A percentile compares a stretch with the other conserved stretches of the same genome.
Evolutionary conservation across 805 yeast species (phyloP).

Genomic region (Brettanomyces nanus): DNA sequence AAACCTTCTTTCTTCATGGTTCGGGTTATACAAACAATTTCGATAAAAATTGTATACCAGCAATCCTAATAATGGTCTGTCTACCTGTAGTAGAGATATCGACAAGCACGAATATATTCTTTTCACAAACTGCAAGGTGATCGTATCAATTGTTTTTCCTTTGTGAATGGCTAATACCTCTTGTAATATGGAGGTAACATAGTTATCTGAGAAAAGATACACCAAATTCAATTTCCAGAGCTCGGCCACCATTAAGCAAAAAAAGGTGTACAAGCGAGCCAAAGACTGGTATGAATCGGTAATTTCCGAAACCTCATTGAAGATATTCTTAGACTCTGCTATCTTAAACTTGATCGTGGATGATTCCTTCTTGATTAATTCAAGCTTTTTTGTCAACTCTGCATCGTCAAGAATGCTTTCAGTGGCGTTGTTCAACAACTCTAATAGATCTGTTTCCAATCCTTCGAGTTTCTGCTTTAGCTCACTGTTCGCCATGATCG

Average conservation of each 20-base stretch:
- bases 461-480: constrained; percentile 44
- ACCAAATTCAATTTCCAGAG: constrained; percentile 37
- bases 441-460: constrained; percentile 53
- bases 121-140: constrained; percentile 34
- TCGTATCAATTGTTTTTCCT: constrained; percentile 19
- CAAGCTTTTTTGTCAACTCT: constrained; percentile 49
- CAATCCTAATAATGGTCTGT: constrained; percentile 37
- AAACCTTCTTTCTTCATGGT: neutral
- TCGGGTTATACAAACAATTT: too few relatives aligned
- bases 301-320: constrained; percentile 43
- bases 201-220: constrained; percentile 52
- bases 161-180: constrained; percentile 13
- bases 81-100: constrained; percentile 36
- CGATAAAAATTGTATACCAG: constrained; percentile 22
- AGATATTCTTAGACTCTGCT: constrained; percentile 43
- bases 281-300: constrained; percentile 42
- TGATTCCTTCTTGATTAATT: constrained; percentile 57
- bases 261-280: constrained; percentile 44
- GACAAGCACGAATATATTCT: constrained; percentile 39
- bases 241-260: constrained; percentile 40
- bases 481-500: constrained; percentile 49
- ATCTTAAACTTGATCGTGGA: constrained; percentile 43
- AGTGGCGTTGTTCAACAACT: constrained; percentile 45
- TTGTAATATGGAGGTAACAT: constrained; percentile 29
- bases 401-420: constrained; percentile 66